These are phyloP conservation scores for Lepraria neglecta DNA, from an alignment of 495 filamentous ascomycete species.

Conservation along the genomic window DNA sequence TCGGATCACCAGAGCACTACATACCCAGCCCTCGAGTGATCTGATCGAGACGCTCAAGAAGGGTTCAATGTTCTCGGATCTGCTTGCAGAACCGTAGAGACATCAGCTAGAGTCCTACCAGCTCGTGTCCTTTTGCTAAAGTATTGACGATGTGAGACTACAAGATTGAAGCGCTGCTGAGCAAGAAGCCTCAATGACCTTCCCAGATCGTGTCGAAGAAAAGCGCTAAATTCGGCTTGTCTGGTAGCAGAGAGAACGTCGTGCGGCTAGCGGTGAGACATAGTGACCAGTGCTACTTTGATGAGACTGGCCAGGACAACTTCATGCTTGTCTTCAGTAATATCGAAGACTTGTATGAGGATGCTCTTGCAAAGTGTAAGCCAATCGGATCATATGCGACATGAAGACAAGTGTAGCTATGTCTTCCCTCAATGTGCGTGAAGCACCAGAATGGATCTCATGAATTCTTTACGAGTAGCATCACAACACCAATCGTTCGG, in stretches of 20 bases:
- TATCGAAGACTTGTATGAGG: conserved; percentile 15
- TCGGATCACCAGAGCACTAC: conserved; percentile 7
- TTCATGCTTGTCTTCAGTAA: conserved; percentile 15
- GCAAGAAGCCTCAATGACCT: neutral
- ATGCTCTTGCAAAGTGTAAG: neutral
- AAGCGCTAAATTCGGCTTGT: conserved; percentile 19
- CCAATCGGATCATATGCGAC: neutral
- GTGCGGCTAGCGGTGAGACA: conserved; percentile 19
- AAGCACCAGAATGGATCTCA: neutral
- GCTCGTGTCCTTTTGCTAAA: conserved; percentile 20
- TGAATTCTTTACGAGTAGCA: conserved; percentile 4
- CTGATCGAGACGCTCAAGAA: conserved; percentile 17
- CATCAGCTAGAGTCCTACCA: conserved; percentile 21
- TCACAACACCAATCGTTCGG: conserved; percentile 1
- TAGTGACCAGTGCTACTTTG: conserved; percentile 19
- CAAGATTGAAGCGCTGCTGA: neutral
- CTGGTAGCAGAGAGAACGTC: conserved; percentile 19
- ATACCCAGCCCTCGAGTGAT: conserved; percentile 14
- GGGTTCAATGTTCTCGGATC: conserved; percentile 19
- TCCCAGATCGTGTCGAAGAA: conserved; percentile 15
- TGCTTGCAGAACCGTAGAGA: conserved; percentile 18
- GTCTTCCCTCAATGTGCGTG: neutral
- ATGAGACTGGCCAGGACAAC: conserved; percentile 16
- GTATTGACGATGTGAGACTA: conserved; percentile 14
- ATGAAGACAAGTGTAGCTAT: neutral